Percentiles rank a stretch among this genome's conserved stretches.
These are phyloP conservation scores for Shiraia bambusicola DNA, from an alignment of 2,329 filamentous ascomycete genomes.

Conservation along the genomic window DNA sequence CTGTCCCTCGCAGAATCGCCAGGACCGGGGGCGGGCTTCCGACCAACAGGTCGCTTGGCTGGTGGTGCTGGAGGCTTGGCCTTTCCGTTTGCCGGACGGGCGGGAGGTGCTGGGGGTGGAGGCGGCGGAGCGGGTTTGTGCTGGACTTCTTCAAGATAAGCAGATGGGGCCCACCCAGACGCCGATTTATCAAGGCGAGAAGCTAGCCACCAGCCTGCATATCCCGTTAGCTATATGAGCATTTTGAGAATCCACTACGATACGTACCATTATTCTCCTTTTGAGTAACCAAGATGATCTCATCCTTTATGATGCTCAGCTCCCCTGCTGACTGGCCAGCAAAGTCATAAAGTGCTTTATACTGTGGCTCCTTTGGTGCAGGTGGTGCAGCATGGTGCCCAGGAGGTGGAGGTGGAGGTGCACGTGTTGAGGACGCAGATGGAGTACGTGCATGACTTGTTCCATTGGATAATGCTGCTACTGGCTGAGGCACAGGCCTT, in stretches of 20 bases:
- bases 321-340: slow-evolving; percentile 81
- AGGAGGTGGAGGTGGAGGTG: slow-evolving; percentile 56
- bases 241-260: neutral
- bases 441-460: slow-evolving; percentile 44
- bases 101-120: slow-evolving; percentile 48
- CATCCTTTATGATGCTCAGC: slow-evolving; percentile 74
- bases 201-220: slow-evolving; percentile 89
- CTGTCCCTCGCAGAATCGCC: slow-evolving; percentile 67
- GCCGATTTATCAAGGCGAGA: slow-evolving; percentile 67
- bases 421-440: slow-evolving; percentile 49
- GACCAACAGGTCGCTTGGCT: slow-evolving; percentile 72
- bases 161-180: slow-evolving; percentile 93
- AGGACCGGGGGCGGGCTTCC: slow-evolving; percentile 64
- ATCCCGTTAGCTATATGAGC: slow-evolving; percentile 18
- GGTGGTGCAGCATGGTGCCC: slow-evolving; percentile 65
- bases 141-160: slow-evolving; percentile 81
- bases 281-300: slow-evolving; percentile 85
- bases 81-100: slow-evolving; percentile 68
- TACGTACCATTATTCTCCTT: slow-evolving; percentile 90
- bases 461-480: slow-evolving; percentile 55
- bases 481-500: slow-evolving; percentile 56
- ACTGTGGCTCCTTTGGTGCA: slow-evolving; percentile 69
- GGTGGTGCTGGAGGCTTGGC: slow-evolving; percentile 75
- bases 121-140: slow-evolving; percentile 61
- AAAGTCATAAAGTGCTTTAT: slow-evolving; percentile 92